A percentile compares a stretch with the other conserved stretches of the same genome.
phyloP scores from a whole-genome alignment of 2,329 filamentous ascomycete species.

The Aschersonia sp. region DNA sequence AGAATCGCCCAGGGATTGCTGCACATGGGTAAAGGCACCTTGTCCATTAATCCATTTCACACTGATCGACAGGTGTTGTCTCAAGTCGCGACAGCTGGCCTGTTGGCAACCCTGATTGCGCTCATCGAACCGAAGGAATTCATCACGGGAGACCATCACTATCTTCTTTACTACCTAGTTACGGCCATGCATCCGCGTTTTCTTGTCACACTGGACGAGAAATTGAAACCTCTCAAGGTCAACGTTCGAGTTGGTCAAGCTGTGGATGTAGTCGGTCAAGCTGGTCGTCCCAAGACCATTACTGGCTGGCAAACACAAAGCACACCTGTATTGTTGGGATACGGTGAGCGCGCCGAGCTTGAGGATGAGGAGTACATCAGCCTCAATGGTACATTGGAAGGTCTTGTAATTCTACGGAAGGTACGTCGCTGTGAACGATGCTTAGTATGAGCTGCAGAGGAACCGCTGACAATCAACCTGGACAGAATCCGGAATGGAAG shows the following conservation, averaged over 20 bases:
- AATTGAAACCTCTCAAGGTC: slow-evolving; percentile 83
- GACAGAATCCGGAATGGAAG: slow-evolving; percentile 25
- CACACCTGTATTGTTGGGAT: slow-evolving; percentile 88
- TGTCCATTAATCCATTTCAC: slow-evolving; percentile 97
- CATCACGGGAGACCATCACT: slow-evolving; percentile 56
- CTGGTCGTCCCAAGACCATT: slow-evolving; percentile 94
- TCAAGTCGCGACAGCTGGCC: slow-evolving; percentile 73
- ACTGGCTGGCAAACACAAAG: slow-evolving; percentile 99
- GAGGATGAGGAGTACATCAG: slow-evolving; percentile 97
- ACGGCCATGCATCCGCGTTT: slow-evolving; percentile 95
- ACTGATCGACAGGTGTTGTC: slow-evolving; percentile 94
- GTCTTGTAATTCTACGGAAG: slow-evolving; percentile 92
- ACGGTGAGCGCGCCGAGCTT: slow-evolving; percentile 89
- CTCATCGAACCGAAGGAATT: slow-evolving; percentile 93
- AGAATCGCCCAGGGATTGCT: slow-evolving; percentile 93
- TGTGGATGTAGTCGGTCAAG: slow-evolving; percentile 94
- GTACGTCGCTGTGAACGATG: slow-evolving; percentile 33
- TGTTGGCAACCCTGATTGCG: slow-evolving; percentile 79
- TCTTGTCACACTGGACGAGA: slow-evolving; percentile 88
- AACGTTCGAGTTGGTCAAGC: slow-evolving; percentile 96
- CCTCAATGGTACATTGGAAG: slow-evolving; percentile 81
- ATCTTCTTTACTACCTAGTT: slow-evolving; percentile 92
- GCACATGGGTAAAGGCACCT: slow-evolving; percentile 98
- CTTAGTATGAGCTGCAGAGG: background rate
- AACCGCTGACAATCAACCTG: background rate